Base-by-base conservation (phyloP, 75 land plant species). In the Pinus taeda region DNA sequence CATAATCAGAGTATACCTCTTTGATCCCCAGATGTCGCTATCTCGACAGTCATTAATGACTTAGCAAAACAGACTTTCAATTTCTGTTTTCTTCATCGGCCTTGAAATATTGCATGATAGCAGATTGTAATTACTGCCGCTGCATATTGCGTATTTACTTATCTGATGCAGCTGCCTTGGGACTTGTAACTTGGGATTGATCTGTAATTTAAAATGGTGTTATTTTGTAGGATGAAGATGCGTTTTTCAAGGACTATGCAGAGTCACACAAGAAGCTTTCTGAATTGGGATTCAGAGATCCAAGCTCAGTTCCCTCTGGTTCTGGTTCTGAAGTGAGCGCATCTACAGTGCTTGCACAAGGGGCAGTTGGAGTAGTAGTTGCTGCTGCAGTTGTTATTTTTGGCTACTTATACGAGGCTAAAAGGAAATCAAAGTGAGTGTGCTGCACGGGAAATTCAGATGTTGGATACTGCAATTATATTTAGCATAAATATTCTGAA, bases 211-310 rank as follows among this genome's bases (percentile, higher is more conserved):
- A 4, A 33, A 33, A 64, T 63, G 62, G 14, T 69, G 72, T 42
- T 69, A 42, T 42, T 69, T 57, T 81, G 59, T 83, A 97, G 99
- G 99, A 97, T 80, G 98, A 95, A 80, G 96, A 97, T 42, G 85
- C 78, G 18, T 95, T 97, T 81, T 95, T 97, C 80, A 91, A 77
- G 75, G 96, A 97, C 63, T 95, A 95, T 81, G 93, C 98, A 49
- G 92, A 58, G 73, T 90, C 96, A 33, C 98, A 93, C 81, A 97
- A 97, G 86, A 97, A 91, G 75, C 94, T 97, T 11, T 95, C 98
- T 17, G 99, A 97, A 77, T 89, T 95, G 55, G 98, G 98, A 18
- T 95, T 89, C 71, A 81, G 85, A 20, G 86, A 86, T 56, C 49
- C 82, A 49, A 59, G 57, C 57, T 55, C 63, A 61, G 7, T 73